phyloP scores from a whole-genome alignment of 345 rosid genomes.

The Syzygium jambos region DNA sequence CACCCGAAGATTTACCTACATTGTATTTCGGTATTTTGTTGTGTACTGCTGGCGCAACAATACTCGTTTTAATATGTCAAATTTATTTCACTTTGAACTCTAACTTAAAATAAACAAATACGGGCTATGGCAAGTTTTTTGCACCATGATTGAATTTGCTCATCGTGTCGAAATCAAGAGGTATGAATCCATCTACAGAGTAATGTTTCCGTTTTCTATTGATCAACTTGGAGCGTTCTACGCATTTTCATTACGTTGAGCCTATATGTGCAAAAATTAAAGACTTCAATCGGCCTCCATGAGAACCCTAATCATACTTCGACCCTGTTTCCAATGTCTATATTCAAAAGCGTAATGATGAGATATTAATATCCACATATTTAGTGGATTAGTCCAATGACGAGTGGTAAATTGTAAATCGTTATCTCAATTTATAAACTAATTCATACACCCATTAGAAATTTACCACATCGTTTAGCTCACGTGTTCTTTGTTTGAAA shows the following conservation, averaged over 20 bases:
- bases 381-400: background rate
- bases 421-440: background rate
- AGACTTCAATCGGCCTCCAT: background rate
- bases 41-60: fast-evolving
- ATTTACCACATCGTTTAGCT: background rate
- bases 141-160: background rate
- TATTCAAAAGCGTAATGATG: background rate
- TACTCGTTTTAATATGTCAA: background rate
- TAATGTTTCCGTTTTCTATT: background rate
- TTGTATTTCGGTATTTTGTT: background rate
- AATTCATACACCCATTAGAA: no score
- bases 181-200: background rate
- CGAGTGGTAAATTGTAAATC: background rate
- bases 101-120: no score
- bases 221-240: no score
- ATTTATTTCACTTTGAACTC: fast-evolving
- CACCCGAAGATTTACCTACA: background rate
- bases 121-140: background rate
- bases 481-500: background rate
- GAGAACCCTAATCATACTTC: background rate
- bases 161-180: background rate
- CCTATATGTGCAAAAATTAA: background rate
- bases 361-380: background rate
- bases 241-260: fast-evolving
- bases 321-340: background rate